phyloP scores from a whole-genome alignment of 768 basidiomycete species.

The Mycena indigotica region DNA sequence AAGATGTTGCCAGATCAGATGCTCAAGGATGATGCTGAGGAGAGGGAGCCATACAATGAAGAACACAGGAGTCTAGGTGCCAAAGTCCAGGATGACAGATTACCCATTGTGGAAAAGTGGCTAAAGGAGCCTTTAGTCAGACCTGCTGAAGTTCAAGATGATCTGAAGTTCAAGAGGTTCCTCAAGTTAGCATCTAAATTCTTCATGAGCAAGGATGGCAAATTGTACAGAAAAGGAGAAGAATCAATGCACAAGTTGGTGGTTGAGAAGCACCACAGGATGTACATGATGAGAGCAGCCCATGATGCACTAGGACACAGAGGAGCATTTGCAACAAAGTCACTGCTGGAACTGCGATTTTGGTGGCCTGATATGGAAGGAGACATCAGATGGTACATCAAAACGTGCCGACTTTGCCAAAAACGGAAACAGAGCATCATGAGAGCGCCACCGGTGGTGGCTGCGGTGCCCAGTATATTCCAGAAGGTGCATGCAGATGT shows the following conservation, averaged over 20 bases:
- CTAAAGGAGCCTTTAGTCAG: neutral
- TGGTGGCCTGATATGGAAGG: constrained; percentile 33
- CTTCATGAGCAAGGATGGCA: constrained; percentile 21
- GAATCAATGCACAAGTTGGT: constrained; percentile 23
- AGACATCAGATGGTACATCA: constrained; percentile 29
- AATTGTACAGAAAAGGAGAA: constrained; percentile 12
- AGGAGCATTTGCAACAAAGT: constrained; percentile 23
- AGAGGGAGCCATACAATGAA: neutral
- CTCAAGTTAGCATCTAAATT: constrained; percentile 11
- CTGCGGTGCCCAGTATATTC: constrained; percentile 26
- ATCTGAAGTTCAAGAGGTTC: constrained; percentile 5
- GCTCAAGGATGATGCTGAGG: neutral
- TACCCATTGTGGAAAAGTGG: neutral
- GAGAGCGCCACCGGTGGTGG: constrained; percentile 18
- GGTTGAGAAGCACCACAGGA: constrained; percentile 19
- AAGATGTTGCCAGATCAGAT: neutral
- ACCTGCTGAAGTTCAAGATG: constrained; percentile 7
- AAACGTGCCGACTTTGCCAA: constrained; percentile 30
- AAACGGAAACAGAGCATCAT: constrained; percentile 20
- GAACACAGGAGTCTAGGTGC: neutral
- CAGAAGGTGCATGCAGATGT: constrained; percentile 28
- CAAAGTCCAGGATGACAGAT: neutral
- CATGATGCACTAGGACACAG: constrained; percentile 32
- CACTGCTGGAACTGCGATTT: constrained; percentile 23
- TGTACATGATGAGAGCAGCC: constrained; percentile 22